A percentile compares a stretch with the other conserved stretches of the same genome.
Evolutionary conservation across 345 rosid species (phyloP).

Genomic region (Populus euphratica): DNA sequence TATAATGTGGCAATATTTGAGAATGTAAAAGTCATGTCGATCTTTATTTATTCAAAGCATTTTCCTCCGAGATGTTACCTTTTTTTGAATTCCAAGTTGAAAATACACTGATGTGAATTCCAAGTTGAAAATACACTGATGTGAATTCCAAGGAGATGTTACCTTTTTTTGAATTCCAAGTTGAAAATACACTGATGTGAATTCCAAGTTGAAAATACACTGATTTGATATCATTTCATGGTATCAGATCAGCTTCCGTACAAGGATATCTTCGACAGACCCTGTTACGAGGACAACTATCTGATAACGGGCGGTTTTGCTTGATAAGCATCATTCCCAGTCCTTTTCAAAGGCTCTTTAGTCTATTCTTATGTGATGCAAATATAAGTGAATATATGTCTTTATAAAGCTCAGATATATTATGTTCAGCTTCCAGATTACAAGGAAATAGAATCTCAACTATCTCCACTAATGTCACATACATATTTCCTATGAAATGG

Average conservation of each 20-base stretch:
- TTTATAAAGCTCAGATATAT: neutral
- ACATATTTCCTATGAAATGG: neutral
- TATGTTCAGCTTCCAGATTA: neutral
- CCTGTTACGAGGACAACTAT: neutral
- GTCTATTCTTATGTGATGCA: neutral
- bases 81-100: neutral
- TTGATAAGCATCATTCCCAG: neutral
- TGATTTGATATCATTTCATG: neutral
- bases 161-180: neutral
- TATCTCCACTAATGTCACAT: neutral
- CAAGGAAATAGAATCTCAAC: neutral
- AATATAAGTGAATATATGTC: neutral
- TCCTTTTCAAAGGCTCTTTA: neutral
- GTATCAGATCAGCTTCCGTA: neutral
- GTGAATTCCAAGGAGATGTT: no score
- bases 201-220: neutral
- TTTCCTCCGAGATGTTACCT: neutral
- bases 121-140: neutral
- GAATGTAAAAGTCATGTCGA: conserved; percentile 6
- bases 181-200: neutral
- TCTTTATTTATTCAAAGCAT: conserved; percentile 5
- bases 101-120: neutral
- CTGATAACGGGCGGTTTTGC: neutral
- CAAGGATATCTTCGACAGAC: neutral
- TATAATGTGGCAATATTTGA: neutral